Evolutionary conservation across 2,329 filamentous ascomycete genomes (phyloP).

Genomic region (Paecilomyces dactylethromorphus): DNA sequence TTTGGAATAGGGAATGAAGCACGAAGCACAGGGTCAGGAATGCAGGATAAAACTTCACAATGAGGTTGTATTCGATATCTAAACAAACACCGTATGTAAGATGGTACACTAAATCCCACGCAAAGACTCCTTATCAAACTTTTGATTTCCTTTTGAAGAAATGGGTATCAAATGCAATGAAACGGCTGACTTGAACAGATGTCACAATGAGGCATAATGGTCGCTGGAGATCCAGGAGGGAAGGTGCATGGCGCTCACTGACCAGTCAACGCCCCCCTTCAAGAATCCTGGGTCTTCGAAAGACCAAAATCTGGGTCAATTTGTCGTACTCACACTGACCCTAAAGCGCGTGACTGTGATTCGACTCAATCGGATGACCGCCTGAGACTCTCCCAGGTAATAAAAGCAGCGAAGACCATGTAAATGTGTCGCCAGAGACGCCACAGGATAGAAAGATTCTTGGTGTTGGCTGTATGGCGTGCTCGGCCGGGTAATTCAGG

Average conservation of each 20-base stretch:
- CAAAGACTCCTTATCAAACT: background rate
- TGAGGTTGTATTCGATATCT: background rate
- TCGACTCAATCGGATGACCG: background rate
- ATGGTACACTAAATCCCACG: background rate
- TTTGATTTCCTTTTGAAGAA: background rate
- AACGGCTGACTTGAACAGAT: background rate
- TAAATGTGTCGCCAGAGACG: background rate
- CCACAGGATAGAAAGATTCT: too few relatives aligned
- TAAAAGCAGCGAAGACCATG: background rate
- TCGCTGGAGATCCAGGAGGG: background rate
- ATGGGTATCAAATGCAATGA: background rate
- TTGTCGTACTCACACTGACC: background rate
- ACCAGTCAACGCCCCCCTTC: background rate
- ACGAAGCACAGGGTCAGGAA: background rate
- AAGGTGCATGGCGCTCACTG: background rate
- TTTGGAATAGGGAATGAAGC: background rate
- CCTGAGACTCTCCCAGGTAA: background rate
- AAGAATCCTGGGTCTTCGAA: background rate
- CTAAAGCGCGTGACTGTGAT: background rate
- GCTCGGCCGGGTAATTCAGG: background rate
- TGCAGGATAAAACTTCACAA: background rate
- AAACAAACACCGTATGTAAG: background rate
- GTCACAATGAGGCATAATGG: background rate
- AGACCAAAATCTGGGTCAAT: background rate
- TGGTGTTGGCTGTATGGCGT: too few relatives aligned